These are phyloP conservation scores for Rhododendron henanense DNA, from an alignment of 148 eudicot genomes.

Conservation along the genomic window DNA sequence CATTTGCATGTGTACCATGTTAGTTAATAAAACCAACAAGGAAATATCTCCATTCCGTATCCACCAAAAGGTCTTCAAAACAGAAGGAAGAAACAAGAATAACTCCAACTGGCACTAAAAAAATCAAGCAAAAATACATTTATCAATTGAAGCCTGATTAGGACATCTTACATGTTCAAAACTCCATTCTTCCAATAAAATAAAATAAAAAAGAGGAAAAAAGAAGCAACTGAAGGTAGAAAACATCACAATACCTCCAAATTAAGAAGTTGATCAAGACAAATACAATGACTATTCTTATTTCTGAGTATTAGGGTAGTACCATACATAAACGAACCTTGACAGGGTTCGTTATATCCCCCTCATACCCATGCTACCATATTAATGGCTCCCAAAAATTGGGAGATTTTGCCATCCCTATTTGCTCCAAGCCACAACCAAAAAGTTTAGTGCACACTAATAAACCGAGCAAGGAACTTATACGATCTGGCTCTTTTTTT, in stretches of 20 bases:
- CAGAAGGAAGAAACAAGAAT: not conserved
- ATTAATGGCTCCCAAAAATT: not conserved
- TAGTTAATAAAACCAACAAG: not conserved
- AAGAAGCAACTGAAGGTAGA: not conserved
- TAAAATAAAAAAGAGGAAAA: not conserved
- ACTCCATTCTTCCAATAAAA: not conserved
- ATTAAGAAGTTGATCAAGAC: not conserved
- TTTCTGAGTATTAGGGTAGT: not conserved
- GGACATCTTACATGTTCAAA: not conserved
- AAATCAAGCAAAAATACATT: not conserved
- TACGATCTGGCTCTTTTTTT: not conserved
- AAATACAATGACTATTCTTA: no score
- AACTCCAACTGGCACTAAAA: not conserved
- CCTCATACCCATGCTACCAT: not conserved
- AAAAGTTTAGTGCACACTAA: not conserved
- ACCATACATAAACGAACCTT: not conserved
- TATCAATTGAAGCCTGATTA: not conserved
- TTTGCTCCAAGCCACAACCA: not conserved
- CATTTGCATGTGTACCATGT: not conserved
- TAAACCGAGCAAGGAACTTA: not conserved
- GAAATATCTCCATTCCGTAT: not conserved
- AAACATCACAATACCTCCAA: not conserved
- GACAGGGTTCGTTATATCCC: not conserved
- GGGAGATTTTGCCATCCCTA: not conserved
- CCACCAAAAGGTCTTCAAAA: not conserved